Evolutionary conservation across 805 yeast species (phyloP), one percentile per base, ranked within the genome.

Genomic region (Hanseniaspora valbyensis): DNA sequence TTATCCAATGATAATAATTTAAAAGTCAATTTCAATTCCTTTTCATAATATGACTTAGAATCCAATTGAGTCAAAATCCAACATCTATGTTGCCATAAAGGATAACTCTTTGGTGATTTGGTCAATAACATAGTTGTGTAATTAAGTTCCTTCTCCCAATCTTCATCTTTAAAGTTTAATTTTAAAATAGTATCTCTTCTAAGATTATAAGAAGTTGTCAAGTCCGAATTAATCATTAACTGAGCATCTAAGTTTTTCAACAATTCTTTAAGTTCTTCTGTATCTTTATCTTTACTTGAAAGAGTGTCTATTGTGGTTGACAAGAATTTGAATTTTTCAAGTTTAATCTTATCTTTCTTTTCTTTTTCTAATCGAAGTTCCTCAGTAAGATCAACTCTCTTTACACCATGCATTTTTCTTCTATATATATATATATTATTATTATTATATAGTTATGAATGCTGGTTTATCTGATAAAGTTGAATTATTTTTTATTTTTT

Each of bases 81-180:
- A 10, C 75, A 67, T 33, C 98, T 71, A 62, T 92, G 96, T 57
- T 81, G 83, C 96, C 97, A 92, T 12, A 92, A 80, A 96, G 97
- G 92, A 61, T 92, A 92, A 37, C 89, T 86, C 62, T 92, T 92
- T 1, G 98, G 97, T 56, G 66, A 80, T 51, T 71, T 65, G 50
- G 75, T 75, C 57, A 92, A 65, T 55, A 78, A 75, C 0, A 62
- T 64, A 67, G 81, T 69, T 1, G 80, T 71, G 59, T 85, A 78
- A 22, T 65, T 55, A 41, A 92, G 68, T 56, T 90, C 98, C 2
- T 67, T 62, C 1, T 69, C 69, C 69, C 69, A 65, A 44, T 43
- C 44, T 26, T 26, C 45, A 7, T 16, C 37, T 8, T 16, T 9
- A 10, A 24, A 43, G 39, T 82, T 67, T 6, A 59, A 34, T 1